Percentiles rank a stretch among this genome's conserved stretches.
These are phyloP conservation scores for Ophiostoma pallidulum DNA, from an alignment of 2,329 filamentous ascomycete genomes.

Conservation along the genomic window DNA sequence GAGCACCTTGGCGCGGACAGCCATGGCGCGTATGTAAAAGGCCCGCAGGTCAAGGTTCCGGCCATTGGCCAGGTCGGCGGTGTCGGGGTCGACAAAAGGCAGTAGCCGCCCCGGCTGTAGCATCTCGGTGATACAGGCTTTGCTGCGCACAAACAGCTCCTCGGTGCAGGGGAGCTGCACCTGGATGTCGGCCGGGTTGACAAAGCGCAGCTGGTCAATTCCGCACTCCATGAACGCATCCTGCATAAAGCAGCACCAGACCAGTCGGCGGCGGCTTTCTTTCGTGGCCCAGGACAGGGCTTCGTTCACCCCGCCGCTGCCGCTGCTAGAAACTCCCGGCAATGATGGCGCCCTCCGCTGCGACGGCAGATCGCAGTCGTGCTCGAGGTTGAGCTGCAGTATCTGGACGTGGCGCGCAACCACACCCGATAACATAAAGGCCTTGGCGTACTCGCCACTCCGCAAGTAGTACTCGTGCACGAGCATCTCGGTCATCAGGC, in stretches of 20 bases:
- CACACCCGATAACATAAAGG: slow-evolving; percentile 11
- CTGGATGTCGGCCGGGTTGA: slow-evolving; percentile 11
- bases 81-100: slow-evolving; percentile 1
- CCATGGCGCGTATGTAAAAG: slow-evolving; percentile 11
- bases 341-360: neutral
- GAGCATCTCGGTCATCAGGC: slow-evolving; percentile 13
- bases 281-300: slow-evolving; percentile 6
- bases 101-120: slow-evolving; percentile 6
- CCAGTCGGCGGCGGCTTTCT: slow-evolving; percentile 9
- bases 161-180: slow-evolving; percentile 12
- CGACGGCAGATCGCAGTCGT: slow-evolving; percentile 6
- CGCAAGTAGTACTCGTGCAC: slow-evolving; percentile 13
- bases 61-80: neutral
- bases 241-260: slow-evolving; percentile 12
- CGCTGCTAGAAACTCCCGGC: neutral
- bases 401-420: slow-evolving; percentile 12
- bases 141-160: slow-evolving; percentile 9
- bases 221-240: slow-evolving; percentile 12
- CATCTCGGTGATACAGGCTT: slow-evolving; percentile 9
- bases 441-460: slow-evolving; percentile 13
- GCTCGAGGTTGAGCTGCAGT: slow-evolving; percentile 12
- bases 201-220: slow-evolving; percentile 14
- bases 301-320: neutral
- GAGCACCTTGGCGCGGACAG: slow-evolving; percentile 6
- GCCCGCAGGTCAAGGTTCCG: slow-evolving; percentile 7